Evolutionary conservation across 352 stramenopile species (phyloP).

Genomic region (Phytophthora cryptogea): DNA sequence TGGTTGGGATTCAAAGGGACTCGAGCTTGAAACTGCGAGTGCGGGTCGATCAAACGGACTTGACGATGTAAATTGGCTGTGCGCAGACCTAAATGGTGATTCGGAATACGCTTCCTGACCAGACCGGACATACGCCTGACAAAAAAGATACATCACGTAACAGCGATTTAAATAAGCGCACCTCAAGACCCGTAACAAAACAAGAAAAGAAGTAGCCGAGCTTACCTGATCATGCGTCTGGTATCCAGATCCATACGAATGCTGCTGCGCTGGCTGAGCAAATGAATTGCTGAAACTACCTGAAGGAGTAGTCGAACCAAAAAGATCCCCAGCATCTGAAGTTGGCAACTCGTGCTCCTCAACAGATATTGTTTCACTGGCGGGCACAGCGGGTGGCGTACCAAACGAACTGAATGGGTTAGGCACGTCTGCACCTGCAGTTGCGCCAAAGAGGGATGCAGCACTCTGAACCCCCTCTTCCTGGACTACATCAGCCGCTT

Average conservation of each 20-base stretch:
- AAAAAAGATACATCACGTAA: slow-evolving; percentile 5
- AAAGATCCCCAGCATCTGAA: slow-evolving; percentile 60
- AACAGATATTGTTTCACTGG: slow-evolving; percentile 13
- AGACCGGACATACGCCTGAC: slow-evolving; percentile 27
- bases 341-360: slow-evolving; percentile 58
- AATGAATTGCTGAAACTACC: slow-evolving; percentile 40
- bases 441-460: slow-evolving; percentile 66
- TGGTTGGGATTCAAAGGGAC: slow-evolving; percentile 23
- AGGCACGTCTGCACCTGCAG: slow-evolving; percentile 40
- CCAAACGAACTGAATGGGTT: slow-evolving; percentile 65
- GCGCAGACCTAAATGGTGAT: slow-evolving; percentile 13
- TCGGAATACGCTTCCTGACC: slow-evolving; percentile 12
- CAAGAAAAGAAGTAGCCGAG: not conserved
- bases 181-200: not conserved
- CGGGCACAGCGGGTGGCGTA: slow-evolving; percentile 8
- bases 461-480: slow-evolving; percentile 44
- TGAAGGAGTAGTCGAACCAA: slow-evolving; percentile 43
- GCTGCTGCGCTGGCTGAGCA: slow-evolving; percentile 29
- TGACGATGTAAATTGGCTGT: slow-evolving; percentile 19
- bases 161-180: slow-evolving; percentile 10
- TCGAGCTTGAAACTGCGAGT: slow-evolving; percentile 12
- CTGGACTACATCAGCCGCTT: slow-evolving; percentile 12
- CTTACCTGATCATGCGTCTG: slow-evolving; percentile 48
- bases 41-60: slow-evolving; percentile 27
- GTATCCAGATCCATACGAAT: slow-evolving; percentile 37